Evolutionary conservation across 2,329 filamentous ascomycete species (phyloP).

Genomic region (Tolypocladium paradoxum): DNA sequence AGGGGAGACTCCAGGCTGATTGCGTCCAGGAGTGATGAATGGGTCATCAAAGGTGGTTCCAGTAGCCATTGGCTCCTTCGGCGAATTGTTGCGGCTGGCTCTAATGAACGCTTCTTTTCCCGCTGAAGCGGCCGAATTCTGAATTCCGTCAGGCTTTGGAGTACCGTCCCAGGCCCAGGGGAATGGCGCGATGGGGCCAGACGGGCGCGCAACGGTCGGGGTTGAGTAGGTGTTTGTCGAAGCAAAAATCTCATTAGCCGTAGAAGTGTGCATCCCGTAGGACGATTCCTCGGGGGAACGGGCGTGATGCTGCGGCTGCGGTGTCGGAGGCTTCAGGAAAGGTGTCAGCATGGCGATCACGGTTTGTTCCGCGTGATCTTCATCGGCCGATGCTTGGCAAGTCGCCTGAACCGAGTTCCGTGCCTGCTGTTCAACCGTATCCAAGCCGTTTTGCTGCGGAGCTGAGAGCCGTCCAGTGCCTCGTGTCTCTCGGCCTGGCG

Average conservation of each 20-base stretch:
- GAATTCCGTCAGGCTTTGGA: slow-evolving; percentile 18
- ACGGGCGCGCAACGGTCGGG: slow-evolving; percentile 15
- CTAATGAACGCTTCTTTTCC: slow-evolving; percentile 16
- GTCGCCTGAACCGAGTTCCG: neutral
- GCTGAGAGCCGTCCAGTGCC: neutral
- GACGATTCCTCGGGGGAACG: slow-evolving; percentile 31
- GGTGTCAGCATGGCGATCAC: slow-evolving; percentile 38
- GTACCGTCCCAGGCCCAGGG: slow-evolving; percentile 42
- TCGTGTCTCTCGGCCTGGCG: neutral
- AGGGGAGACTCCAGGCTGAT: slow-evolving; percentile 1
- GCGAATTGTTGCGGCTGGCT: slow-evolving; percentile 14
- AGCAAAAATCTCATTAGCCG: slow-evolving; percentile 39
- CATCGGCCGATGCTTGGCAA: slow-evolving; percentile 3
- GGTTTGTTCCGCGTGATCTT: slow-evolving; percentile 23
- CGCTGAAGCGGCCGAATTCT: slow-evolving; percentile 8
- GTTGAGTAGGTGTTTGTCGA: slow-evolving; percentile 22
- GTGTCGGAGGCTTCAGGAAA: slow-evolving; percentile 35
- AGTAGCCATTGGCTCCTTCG: slow-evolving; percentile 7
- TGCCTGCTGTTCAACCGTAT: neutral
- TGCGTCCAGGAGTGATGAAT: slow-evolving; percentile 17
- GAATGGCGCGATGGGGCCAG: slow-evolving; percentile 25
- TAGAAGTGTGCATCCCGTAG: slow-evolving; percentile 44
- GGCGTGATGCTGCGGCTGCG: slow-evolving; percentile 21
- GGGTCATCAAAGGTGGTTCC: slow-evolving; percentile 17
- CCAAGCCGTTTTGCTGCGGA: neutral